Conservation (phyloP, 345 rosid species). For the Passiflora organensis region DNA sequence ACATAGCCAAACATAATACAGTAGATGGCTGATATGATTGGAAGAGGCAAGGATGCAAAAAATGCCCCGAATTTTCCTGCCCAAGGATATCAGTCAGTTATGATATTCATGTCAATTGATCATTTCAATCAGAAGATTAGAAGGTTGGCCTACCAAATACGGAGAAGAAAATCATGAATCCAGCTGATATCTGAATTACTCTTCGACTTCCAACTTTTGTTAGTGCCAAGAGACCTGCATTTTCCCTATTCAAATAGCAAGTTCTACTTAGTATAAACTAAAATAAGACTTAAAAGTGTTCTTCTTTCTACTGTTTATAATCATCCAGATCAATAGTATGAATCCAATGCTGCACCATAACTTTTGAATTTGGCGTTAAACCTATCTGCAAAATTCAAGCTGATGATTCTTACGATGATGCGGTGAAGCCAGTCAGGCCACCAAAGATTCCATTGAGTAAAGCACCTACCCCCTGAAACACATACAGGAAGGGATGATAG, state of each 20-base stretch:
- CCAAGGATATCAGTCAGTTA: not conserved
- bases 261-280: not conserved
- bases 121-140: not conserved
- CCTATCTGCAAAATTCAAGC: not conserved
- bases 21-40: constrained; percentile 62
- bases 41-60: constrained; percentile 85
- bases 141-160: constrained; percentile 5
- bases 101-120: not conserved
- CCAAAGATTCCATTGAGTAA: constrained; percentile 67
- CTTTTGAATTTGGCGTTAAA: no score
- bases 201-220: constrained; percentile 22
- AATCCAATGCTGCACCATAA: no score
- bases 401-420: constrained; percentile 54
- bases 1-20: constrained; percentile 81
- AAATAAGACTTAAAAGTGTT: not conserved
- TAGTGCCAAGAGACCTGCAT: constrained; percentile 19
- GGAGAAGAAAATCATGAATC: constrained; percentile 23
- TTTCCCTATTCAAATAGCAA: constrained; percentile 13
- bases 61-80: constrained; percentile 86
- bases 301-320: not conserved
- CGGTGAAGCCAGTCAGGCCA: constrained; percentile 57
- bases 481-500: not conserved
- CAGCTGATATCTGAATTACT: constrained; percentile 20
- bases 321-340: not conserved
- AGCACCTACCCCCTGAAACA: constrained; percentile 60